Evolutionary conservation across 176 grass and related monocot genomes (phyloP).

Genomic region (Secale cereale): DNA sequence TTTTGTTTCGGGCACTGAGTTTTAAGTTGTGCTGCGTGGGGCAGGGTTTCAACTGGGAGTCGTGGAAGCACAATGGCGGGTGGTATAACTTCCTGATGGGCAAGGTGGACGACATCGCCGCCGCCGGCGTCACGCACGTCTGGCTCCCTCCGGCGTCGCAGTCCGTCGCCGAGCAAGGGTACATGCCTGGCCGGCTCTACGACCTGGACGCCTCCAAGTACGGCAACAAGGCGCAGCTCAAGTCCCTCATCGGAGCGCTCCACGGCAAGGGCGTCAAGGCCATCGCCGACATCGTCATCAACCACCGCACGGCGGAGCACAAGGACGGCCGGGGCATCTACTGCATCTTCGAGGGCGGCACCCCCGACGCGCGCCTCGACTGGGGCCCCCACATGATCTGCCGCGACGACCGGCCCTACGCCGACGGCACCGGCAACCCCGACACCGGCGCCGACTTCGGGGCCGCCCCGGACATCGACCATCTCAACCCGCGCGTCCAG

Average conservation of each 20-base stretch:
- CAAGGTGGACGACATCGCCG: conserved; percentile 63
- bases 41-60: conserved; percentile 96
- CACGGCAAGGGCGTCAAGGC: conserved; percentile 56
- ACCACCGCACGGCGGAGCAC: conserved; percentile 73
- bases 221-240: conserved; percentile 70
- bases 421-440: conserved; percentile 63
- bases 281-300: conserved; percentile 90
- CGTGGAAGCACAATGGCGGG: conserved; percentile 79
- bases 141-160: conserved; percentile 88
- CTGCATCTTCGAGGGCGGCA: conserved; percentile 75
- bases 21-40: not conserved
- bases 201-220: conserved; percentile 67
- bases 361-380: conserved; percentile 56
- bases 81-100: conserved; percentile 67
- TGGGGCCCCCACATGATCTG: conserved; percentile 89
- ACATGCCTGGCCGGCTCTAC: conserved; percentile 69
- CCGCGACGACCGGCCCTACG: conserved; percentile 53
- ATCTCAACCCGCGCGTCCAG: conserved; percentile 72
- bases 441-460: conserved; percentile 65
- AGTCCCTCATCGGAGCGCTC: conserved; percentile 54
- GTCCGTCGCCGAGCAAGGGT: conserved; percentile 66
- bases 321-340: conserved; percentile 59
- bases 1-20: not conserved
- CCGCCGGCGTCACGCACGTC: conserved; percentile 64
- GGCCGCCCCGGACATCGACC: conserved; percentile 66